These are phyloP conservation scores for Coffea eugenioides DNA, from an alignment of 257 asterid species.

Conservation along the genomic window DNA sequence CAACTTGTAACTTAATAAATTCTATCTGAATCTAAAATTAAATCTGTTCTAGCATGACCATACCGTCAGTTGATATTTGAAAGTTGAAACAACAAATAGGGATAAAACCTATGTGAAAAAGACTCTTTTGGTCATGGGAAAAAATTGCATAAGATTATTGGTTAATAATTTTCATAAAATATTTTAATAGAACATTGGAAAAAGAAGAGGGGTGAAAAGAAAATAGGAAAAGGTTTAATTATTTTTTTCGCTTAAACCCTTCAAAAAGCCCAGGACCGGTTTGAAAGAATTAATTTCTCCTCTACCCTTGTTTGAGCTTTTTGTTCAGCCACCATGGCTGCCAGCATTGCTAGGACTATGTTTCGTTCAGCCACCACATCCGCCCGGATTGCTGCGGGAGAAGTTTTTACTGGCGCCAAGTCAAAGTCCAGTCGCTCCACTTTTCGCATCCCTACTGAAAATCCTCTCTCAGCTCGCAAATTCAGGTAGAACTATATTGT, in stretches of 20 bases:
- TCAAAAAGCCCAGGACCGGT: background rate
- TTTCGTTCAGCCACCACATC: slow-evolving; percentile 60
- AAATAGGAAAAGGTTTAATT: background rate
- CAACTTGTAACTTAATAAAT: no score
- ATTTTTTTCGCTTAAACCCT: background rate
- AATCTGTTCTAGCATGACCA: no score
- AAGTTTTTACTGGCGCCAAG: slow-evolving; percentile 45
- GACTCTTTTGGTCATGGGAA: slow-evolving; percentile 9
- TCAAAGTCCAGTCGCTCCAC: slow-evolving; percentile 50
- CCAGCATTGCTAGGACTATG: slow-evolving; percentile 67
- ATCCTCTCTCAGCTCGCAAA: slow-evolving; percentile 47
- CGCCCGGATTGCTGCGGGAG: slow-evolving; percentile 46
- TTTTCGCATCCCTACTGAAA: slow-evolving; percentile 57
- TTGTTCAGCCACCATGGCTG: slow-evolving; percentile 37
- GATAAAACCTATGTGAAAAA: no score
- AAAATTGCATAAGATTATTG: background rate
- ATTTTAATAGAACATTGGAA: background rate
- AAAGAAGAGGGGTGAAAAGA: background rate
- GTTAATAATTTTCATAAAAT: no score
- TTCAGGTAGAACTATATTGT: slow-evolving; percentile 47
- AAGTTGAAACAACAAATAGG: no score
- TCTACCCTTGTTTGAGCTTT: no score
- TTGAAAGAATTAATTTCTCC: no score
- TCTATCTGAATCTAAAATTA: no score
- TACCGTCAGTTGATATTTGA: no score